phyloP scores from a whole-genome alignment of 2,329 filamentous ascomycete genomes.

The Raffaelea ambrosiae region DNA sequence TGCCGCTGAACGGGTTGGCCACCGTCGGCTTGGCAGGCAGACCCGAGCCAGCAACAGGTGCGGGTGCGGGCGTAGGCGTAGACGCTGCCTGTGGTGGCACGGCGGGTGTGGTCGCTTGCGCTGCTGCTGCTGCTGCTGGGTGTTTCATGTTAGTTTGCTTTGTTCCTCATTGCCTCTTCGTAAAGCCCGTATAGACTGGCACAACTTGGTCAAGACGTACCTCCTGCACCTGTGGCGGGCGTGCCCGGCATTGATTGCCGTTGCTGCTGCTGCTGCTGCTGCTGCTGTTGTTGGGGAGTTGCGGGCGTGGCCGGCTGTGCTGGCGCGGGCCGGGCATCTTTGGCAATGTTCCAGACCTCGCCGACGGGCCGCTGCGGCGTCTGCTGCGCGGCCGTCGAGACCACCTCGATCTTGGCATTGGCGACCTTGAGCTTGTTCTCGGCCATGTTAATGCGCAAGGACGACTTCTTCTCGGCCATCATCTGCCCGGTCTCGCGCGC shows the following conservation, averaged over 20 bases:
- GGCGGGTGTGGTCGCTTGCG: too few relatives aligned
- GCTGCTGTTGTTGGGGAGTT: constrained; percentile 2
- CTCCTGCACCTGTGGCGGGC: constrained; percentile 1
- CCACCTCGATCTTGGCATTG: constrained; percentile 65
- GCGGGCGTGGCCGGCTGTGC: constrained; percentile 7
- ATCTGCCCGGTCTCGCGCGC: constrained; percentile 57
- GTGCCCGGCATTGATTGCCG: neutral
- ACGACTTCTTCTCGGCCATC: constrained; percentile 66
- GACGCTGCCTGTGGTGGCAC: too few relatives aligned
- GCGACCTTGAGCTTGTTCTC: constrained; percentile 59
- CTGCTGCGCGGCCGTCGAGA: constrained; percentile 73
- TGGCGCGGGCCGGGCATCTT: constrained; percentile 47
- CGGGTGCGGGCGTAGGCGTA: neutral
- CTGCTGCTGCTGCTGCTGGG: too few relatives aligned
- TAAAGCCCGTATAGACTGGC: too few relatives aligned
- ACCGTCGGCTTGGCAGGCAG: constrained; percentile 9
- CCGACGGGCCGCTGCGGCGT: constrained; percentile 76
- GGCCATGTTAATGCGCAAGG: constrained; percentile 68
- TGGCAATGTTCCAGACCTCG: constrained; percentile 81
- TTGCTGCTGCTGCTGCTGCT: constrained; percentile 2
- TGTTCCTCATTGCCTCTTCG: too few relatives aligned
- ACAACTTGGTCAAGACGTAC: too few relatives aligned
- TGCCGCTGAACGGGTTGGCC: constrained; percentile 9
- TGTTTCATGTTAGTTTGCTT: too few relatives aligned
- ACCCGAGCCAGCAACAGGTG: neutral